Percentiles rank a stretch among this genome's conserved stretches.
These are phyloP conservation scores for Striga asiatica DNA, from an alignment of 257 asterid genomes.

Conservation along the genomic window DNA sequence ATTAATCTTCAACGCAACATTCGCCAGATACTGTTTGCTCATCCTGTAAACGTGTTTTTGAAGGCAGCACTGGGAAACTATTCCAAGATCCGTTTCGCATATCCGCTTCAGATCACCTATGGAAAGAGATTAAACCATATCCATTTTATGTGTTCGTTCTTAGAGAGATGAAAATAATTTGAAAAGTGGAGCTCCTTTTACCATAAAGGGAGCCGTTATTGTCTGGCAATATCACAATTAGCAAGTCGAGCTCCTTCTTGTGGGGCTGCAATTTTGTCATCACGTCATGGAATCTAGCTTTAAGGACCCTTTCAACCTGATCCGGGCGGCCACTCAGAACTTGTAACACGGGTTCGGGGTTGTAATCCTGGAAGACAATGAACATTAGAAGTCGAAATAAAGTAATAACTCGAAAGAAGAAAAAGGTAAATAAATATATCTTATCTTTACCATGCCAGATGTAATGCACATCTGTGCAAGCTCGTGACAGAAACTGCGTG, in stretches of 20 bases:
- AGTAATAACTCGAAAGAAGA: neutral
- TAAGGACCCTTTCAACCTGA: slow-evolving; percentile 74
- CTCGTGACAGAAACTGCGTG: slow-evolving; percentile 62
- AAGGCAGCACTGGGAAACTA: slow-evolving; percentile 92
- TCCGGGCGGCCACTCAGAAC: slow-evolving; percentile 63
- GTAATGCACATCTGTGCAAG: slow-evolving; percentile 88
- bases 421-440: neutral
- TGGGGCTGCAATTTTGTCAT: slow-evolving; percentile 45
- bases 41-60: slow-evolving; percentile 71
- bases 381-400: slow-evolving; percentile 7
- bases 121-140: no score
- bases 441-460: slow-evolving; percentile 77
- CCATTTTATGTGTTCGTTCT: no score
- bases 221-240: slow-evolving; percentile 80
- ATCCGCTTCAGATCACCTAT: slow-evolving; percentile 84
- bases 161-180: no score
- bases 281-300: slow-evolving; percentile 61
- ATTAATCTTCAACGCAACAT: slow-evolving; percentile 77
- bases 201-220: slow-evolving; percentile 96
- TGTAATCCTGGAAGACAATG: slow-evolving; percentile 38
- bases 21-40: slow-evolving; percentile 89
- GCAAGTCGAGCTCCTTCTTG: slow-evolving; percentile 76
- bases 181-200: no score
- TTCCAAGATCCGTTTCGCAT: slow-evolving; percentile 95
- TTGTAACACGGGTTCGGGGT: slow-evolving; percentile 71